These are phyloP conservation scores for Amesomyces nigricolor DNA, from an alignment of 2,329 filamentous ascomycete genomes.

Conservation along the genomic window DNA sequence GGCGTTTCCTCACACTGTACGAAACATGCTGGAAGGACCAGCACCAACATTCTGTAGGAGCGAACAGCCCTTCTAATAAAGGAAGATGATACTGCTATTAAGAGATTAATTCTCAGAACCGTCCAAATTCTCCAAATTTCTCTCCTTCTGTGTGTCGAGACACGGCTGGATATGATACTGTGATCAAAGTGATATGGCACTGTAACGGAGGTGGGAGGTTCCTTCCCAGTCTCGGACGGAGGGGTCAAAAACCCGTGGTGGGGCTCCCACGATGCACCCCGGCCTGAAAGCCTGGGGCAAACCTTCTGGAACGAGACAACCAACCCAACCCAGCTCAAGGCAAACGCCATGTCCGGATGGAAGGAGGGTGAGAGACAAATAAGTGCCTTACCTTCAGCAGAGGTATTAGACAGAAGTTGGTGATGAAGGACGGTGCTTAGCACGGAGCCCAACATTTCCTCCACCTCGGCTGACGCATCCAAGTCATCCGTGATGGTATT, in stretches of 20 bases:
- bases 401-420: too few species aligned
- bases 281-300: background rate
- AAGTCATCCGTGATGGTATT: too few species aligned
- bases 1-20: too few species aligned
- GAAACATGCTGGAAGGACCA: too few species aligned
- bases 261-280: slow-evolving; percentile 2
- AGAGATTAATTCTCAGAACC: background rate
- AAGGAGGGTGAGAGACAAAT: too few species aligned
- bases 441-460: too few species aligned
- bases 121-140: background rate
- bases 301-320: background rate
- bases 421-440: too few species aligned
- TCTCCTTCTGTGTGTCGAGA: background rate
- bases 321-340: background rate
- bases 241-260: slow-evolving; percentile 8
- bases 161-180: background rate
- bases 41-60: too few species aligned
- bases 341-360: background rate
- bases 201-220: slow-evolving; percentile 1
- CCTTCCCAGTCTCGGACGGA: background rate
- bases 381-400: too few species aligned
- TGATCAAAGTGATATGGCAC: background rate
- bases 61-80: too few species aligned
- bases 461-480: too few species aligned
- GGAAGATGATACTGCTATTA: too few species aligned